These are phyloP conservation scores for Pythium periplocum DNA, from an alignment of 352 stramenopile genomes.

Conservation along the genomic window DNA sequence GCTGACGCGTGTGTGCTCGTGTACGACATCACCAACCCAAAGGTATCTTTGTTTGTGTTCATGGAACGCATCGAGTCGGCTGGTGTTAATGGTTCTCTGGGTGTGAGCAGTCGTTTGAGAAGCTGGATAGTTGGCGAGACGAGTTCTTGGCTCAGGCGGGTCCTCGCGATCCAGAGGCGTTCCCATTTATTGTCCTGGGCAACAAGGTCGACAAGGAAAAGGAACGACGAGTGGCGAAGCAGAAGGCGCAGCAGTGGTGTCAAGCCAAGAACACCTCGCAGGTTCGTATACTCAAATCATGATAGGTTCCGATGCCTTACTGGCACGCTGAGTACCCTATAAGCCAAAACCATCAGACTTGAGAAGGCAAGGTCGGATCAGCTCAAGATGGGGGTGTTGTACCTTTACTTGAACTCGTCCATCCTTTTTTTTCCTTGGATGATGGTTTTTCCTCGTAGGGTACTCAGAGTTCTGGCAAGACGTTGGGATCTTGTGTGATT, in stretches of 20 bases:
- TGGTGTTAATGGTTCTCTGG: no score
- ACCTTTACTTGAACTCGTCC: no score
- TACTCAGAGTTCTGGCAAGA: no score
- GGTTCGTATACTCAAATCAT: slow-evolving; percentile 14
- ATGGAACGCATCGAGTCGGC: no score
- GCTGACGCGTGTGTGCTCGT: slow-evolving; percentile 98
- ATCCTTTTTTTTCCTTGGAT: no score
- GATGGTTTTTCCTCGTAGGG: no score
- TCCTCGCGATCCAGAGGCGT: slow-evolving; percentile 87
- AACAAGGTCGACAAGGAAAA: slow-evolving; percentile 98
- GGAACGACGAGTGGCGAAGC: slow-evolving; percentile 81
- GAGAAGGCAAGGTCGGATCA: no score
- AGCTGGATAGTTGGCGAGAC: slow-evolving; percentile 96
- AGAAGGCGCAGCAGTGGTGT: slow-evolving; percentile 93
- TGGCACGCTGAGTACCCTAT: not conserved
- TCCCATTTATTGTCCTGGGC: slow-evolving; percentile 97
- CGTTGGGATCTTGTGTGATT: no score
- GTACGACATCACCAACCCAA: slow-evolving; percentile 98
- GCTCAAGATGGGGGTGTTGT: no score
- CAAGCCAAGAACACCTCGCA: slow-evolving; percentile 79
- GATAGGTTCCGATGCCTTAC: slow-evolving; percentile 2
- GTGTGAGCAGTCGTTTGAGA: slow-evolving; percentile 90
- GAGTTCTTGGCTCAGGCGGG: slow-evolving; percentile 95
- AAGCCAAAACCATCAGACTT: no score
- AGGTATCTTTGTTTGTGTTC: slow-evolving; percentile 30